Conservation (phyloP, 805 yeast genomes). For the Clavispora phyllophila region DNA sequence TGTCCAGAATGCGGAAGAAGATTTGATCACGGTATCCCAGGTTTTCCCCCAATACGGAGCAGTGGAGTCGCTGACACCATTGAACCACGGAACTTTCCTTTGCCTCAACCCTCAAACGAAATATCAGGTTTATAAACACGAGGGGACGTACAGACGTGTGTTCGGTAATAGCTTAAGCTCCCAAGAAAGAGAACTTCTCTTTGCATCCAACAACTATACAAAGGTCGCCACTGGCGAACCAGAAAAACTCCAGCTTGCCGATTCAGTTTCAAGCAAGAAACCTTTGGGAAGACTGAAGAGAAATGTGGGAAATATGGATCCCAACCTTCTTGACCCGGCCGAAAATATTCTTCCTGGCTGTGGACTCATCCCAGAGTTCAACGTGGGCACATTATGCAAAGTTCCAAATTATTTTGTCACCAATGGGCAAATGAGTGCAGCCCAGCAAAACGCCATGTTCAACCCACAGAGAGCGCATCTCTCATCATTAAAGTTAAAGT, state of each 20-base stretch:
- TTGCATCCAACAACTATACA: slow-evolving; percentile 24
- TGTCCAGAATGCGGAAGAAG: slow-evolving; percentile 14
- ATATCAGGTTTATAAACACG: slow-evolving; percentile 32
- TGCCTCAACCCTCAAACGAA: slow-evolving; percentile 30
- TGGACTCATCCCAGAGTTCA: slow-evolving; percentile 40
- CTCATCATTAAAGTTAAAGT: slow-evolving; percentile 11
- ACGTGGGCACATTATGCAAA: slow-evolving; percentile 34
- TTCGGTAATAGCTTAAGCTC: slow-evolving; percentile 24
- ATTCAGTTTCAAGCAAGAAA: slow-evolving; percentile 13
- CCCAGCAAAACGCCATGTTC: slow-evolving; percentile 17
- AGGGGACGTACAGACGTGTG: slow-evolving; percentile 13
- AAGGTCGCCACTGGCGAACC: not conserved
- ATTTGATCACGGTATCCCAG: slow-evolving; percentile 31
- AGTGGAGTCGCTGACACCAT: slow-evolving; percentile 23
- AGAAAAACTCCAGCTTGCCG: slow-evolving; percentile 3
- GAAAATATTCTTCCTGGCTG: slow-evolving; percentile 41
- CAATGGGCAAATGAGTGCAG: slow-evolving; percentile 19
- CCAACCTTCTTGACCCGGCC: slow-evolving; percentile 34
- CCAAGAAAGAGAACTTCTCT: slow-evolving; percentile 31
- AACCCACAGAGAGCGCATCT: slow-evolving; percentile 9
- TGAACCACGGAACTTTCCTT: slow-evolving; percentile 32
- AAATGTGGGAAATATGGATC: slow-evolving; percentile 29
- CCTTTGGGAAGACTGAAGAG: slow-evolving; percentile 29
- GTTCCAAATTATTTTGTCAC: slow-evolving; percentile 39
- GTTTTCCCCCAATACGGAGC: slow-evolving; percentile 39